Conservation (phyloP, 1,139 yeast species). For the Saccharomyces hybrid region DNA sequence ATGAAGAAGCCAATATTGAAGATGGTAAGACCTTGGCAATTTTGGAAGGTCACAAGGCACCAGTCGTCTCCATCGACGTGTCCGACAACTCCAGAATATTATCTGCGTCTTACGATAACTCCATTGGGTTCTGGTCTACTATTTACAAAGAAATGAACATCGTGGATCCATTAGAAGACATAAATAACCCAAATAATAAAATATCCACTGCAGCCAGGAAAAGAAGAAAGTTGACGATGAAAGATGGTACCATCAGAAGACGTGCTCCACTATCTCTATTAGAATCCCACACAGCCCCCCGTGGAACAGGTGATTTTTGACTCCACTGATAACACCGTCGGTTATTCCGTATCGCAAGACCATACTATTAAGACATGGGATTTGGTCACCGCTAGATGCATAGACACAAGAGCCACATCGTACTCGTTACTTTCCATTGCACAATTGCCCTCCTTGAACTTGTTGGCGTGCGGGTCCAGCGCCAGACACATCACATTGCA, state of each 20-base stretch:
- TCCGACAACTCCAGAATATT: slow-evolving; percentile 51
- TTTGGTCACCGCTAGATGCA: slow-evolving; percentile 69
- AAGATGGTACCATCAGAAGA: slow-evolving; percentile 69
- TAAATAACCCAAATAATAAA: slow-evolving; percentile 36
- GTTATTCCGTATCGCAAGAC: slow-evolving; percentile 90
- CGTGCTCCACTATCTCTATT: slow-evolving; percentile 72
- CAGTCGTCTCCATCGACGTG: slow-evolving; percentile 72
- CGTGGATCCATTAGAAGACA: slow-evolving; percentile 51
- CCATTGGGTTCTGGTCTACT: slow-evolving; percentile 86
- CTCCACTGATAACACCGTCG: slow-evolving; percentile 63
- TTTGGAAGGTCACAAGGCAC: slow-evolving; percentile 81
- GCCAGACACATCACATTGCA: slow-evolving; percentile 91
- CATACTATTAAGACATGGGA: slow-evolving; percentile 96
- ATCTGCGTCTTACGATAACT: slow-evolving; percentile 77
- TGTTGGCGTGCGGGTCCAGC: slow-evolving; percentile 86
- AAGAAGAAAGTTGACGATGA: slow-evolving; percentile 73
- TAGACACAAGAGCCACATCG: slow-evolving; percentile 85
- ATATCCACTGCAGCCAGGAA: slow-evolving; percentile 76
- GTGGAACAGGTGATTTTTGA: slow-evolving; percentile 82
- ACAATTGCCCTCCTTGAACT: slow-evolving; percentile 55
- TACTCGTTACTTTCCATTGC: slow-evolving; percentile 72
- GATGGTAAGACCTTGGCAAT: slow-evolving; percentile 75
- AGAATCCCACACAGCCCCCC: slow-evolving; percentile 79
- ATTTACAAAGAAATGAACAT: slow-evolving; percentile 77
- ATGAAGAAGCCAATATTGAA: slow-evolving; percentile 47